Base-by-base conservation (phyloP, 148 eudicot species). In the Drosera capensis region DNA sequence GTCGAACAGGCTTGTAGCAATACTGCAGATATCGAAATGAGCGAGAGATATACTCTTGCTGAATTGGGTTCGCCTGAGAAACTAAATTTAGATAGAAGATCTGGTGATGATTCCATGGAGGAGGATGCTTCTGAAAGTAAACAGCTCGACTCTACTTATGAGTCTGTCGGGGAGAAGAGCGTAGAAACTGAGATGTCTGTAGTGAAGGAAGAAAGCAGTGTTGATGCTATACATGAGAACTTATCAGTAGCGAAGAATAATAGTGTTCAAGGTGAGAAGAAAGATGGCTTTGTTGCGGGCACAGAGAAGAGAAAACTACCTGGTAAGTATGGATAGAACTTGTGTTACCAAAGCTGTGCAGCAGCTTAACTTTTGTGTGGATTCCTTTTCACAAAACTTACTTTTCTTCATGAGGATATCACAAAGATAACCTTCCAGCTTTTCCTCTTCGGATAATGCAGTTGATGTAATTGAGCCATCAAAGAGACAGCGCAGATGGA, bases 81-180 rank as follows among this genome's bases (percentile, higher is more conserved):
- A 47, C 54, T 85, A 63, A 80, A 68, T 55, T 66, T 85, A 65
- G 95, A 85, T 64, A 66, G 78, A 55, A 75, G 80, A 63, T 80
- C 85, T 60, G 79, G 82, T 56, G 95, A 80, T 61, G 95, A 77
- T 66, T 80, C 82, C 47, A 67, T 77, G 82, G 86, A 78, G 49
- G 86, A 80, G 51, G 83, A 80, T 62, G 66, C 65, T 20, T 40
- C 64, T 54, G 90, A 77, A 59, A 71, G 71, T 62, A 88, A 88
- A 57, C 94, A 80, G 56, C 57, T 70, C 23, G 79, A 74, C 45
- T 64, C 77, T 48, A 70, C 60, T 4, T 55, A 59, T 59, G 59
- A 55, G 20, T 68, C 65, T 42, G 64, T 66, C 40, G 70, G 68
- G 39, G 78, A 64, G 42, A 54, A 23, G 58, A 52, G 57, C 42